These are phyloP conservation scores for Chimonanthus salicifolius DNA, from an alignment of 164 flowering plant genomes.

Conservation along the genomic window DNA sequence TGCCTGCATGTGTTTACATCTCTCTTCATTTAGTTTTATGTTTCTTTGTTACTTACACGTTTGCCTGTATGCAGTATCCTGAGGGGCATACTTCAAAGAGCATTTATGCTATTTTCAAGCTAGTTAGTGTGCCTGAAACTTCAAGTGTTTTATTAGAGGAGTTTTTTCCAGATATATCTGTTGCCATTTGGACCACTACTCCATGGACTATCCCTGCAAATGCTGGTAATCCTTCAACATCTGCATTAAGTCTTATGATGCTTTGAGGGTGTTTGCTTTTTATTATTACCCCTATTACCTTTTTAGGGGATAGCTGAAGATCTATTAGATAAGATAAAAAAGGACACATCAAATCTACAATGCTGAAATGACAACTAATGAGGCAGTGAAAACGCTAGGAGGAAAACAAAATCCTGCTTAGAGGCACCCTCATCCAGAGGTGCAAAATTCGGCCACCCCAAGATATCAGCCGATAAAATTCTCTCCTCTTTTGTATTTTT, in stretches of 20 bases:
- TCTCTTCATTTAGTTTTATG: background rate
- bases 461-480: too few relatives aligned
- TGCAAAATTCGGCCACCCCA: too few relatives aligned
- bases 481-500: too few relatives aligned
- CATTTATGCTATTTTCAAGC: constrained; percentile 71
- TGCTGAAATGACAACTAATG: background rate
- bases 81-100: constrained; percentile 94
- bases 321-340: too few relatives aligned
- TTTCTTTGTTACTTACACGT: background rate
- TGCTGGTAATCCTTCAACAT: constrained; percentile 57
- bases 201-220: constrained; percentile 99
- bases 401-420: too few relatives aligned
- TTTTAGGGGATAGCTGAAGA: too few relatives aligned
- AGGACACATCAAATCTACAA: too few relatives aligned
- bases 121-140: constrained; percentile 50
- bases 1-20: background rate
- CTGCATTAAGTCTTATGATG: constrained; percentile 1
- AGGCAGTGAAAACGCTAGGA: background rate
- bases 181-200: constrained; percentile 98
- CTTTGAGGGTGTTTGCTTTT: background rate
- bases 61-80: constrained; percentile 64
- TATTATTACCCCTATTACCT: background rate
- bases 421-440: too few relatives aligned
- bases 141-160: constrained; percentile 48
- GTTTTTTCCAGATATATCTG: constrained; percentile 65